Conservation (phyloP, 2,329 filamentous ascomycete genomes). For the Cladosporium sp. region DNA sequence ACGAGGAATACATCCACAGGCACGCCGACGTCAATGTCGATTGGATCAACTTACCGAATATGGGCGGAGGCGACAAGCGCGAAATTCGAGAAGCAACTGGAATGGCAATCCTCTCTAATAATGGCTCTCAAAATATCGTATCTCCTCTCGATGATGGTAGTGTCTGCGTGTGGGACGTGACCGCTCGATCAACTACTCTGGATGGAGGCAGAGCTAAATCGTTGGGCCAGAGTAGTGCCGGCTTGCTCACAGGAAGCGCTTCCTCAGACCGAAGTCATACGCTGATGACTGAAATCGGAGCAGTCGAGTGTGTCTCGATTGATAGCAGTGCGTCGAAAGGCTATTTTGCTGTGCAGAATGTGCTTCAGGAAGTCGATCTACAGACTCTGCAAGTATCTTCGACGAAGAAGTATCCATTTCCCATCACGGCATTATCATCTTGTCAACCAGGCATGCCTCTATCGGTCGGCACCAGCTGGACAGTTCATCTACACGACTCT, state of each 20-base stretch:
- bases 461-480: constrained; percentile 79
- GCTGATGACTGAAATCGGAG: constrained; percentile 68
- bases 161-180: constrained; percentile 76
- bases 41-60: constrained; percentile 69
- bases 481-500: constrained; percentile 80
- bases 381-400: constrained; percentile 68
- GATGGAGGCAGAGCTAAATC: constrained; percentile 55
- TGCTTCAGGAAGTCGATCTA: constrained; percentile 80
- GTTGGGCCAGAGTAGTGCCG: constrained; percentile 63
- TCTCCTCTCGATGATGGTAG: constrained; percentile 84
- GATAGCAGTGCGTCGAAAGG: constrained; percentile 67
- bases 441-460: constrained; percentile 67
- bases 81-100: constrained; percentile 68
- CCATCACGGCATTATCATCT: constrained; percentile 79
- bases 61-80: constrained; percentile 41
- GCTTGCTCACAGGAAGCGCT: constrained; percentile 63
- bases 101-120: constrained; percentile 63
- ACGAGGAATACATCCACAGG: constrained; percentile 83
- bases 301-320: constrained; percentile 81
- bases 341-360: constrained; percentile 77
- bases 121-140: constrained; percentile 62
- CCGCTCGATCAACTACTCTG: constrained; percentile 24
- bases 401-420: constrained; percentile 72
- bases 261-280: constrained; percentile 48
- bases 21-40: constrained; percentile 70